These are phyloP conservation scores for Hymenoscyphus albidus DNA, from an alignment of 2,329 filamentous ascomycete genomes.

Conservation along the genomic window DNA sequence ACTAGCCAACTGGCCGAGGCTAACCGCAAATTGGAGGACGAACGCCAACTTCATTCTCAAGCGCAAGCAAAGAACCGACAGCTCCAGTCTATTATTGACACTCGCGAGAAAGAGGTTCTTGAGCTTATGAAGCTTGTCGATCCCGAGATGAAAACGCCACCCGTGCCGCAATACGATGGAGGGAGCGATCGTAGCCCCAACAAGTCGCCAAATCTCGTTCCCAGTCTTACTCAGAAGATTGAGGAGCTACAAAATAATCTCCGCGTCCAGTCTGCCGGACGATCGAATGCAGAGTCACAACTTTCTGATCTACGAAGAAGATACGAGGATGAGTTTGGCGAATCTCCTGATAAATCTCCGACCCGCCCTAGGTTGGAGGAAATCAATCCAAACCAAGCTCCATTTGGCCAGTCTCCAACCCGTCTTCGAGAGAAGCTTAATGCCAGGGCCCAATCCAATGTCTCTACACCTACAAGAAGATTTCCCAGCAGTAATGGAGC, in stretches of 20 bases:
- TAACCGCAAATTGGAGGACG: slow-evolving; percentile 85
- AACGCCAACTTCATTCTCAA: slow-evolving; percentile 78
- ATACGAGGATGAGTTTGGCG: slow-evolving; percentile 66
- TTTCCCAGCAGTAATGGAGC: slow-evolving; percentile 59
- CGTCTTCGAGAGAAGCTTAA: slow-evolving; percentile 55
- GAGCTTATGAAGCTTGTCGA: slow-evolving; percentile 84
- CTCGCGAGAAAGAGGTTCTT: slow-evolving; percentile 75
- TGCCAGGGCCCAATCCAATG: slow-evolving; percentile 62
- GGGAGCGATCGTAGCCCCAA: slow-evolving; percentile 56
- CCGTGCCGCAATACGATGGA: slow-evolving; percentile 52
- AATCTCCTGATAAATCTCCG: slow-evolving; percentile 57
- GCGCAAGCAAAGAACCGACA: slow-evolving; percentile 82
- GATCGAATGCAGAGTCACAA: slow-evolving; percentile 77
- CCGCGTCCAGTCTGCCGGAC: slow-evolving; percentile 75
- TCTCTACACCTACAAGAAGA: slow-evolving; percentile 73
- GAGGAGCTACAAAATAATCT: slow-evolving; percentile 87
- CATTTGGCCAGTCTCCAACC: slow-evolving; percentile 70
- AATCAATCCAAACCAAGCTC: slow-evolving; percentile 77
- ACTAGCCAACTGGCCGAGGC: slow-evolving; percentile 82
- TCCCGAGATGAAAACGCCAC: slow-evolving; percentile 50
- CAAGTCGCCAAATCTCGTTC: slow-evolving; percentile 56
- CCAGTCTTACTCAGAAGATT: slow-evolving; percentile 80
- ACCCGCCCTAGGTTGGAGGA: slow-evolving; percentile 78
- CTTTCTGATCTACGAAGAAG: slow-evolving; percentile 72
- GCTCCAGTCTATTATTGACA: slow-evolving; percentile 74